Evolutionary conservation across 75 land plant species (phyloP).

Genomic region (Selaginella moellendorffii): DNA sequence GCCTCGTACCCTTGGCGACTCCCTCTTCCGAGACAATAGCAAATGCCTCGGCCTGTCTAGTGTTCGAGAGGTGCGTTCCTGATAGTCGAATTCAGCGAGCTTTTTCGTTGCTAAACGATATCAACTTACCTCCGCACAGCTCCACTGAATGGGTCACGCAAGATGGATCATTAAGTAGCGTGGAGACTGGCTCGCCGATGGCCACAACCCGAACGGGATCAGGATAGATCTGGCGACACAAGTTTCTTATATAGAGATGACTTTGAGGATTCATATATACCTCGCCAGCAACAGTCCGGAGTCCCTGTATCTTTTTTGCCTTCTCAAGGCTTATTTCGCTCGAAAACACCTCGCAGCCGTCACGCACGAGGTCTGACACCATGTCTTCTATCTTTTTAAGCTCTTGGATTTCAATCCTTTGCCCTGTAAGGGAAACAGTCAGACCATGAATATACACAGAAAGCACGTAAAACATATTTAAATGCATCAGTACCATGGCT

Average conservation of each 20-base stretch:
- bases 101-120: no score
- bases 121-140: no score
- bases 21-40: conserved; percentile 88
- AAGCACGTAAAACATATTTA: no score
- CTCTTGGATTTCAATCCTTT: conserved; percentile 52
- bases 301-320: conserved; percentile 69
- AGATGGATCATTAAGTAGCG: no score
- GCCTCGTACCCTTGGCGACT: conserved; percentile 81
- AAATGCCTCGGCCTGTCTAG: conserved; percentile 86
- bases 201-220: conserved; percentile 92
- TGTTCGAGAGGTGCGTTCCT: conserved; percentile 92
- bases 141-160: no score
- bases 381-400: conserved; percentile 69
- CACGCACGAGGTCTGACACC: conserved; percentile 69
- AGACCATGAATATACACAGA: no score
- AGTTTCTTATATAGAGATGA: not conserved
- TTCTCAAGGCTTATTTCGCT: conserved; percentile 67
- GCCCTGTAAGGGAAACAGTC: conserved; percentile 33
- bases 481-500: conserved; percentile 97
- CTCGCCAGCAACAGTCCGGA: conserved; percentile 98
- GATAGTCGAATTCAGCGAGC: no score
- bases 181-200: no score
- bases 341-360: conserved; percentile 64
- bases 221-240: conserved; percentile 72
- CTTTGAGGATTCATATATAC: conserved; percentile 16